Percentiles rank a stretch among this genome's conserved stretches.
Conservation (phyloP, 2,329 filamentous ascomycete species). For the Talaromyces piceae region DNA sequence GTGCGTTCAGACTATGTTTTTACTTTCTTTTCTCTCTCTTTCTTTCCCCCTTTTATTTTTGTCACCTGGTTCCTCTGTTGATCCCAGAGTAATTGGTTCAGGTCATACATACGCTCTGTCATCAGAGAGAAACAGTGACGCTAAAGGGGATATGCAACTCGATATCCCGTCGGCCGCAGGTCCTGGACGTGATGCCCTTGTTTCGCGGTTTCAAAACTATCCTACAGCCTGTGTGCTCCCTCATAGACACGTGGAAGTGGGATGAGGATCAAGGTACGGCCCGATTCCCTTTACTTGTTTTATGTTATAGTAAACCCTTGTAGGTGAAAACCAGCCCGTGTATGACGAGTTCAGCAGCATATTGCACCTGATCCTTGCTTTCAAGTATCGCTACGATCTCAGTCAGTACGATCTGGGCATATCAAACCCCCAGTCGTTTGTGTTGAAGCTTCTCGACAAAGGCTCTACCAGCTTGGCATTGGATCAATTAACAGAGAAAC, state of each 20-base stretch:
- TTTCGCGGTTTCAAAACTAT: conserved; percentile 52
- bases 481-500: conserved; percentile 47
- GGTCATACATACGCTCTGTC: conserved; percentile 50
- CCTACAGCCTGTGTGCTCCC: conserved; percentile 50
- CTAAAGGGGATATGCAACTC: conserved; percentile 54
- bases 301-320: conserved; percentile 15
- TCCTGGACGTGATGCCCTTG: conserved; percentile 53
- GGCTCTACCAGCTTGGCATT: conserved; percentile 41
- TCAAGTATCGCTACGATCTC: conserved; percentile 52
- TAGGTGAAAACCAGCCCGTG: conserved; percentile 54
- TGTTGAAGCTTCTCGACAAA: conserved; percentile 46
- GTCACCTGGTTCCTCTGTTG: no score
- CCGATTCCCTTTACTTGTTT: background rate
- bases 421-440: conserved; percentile 44
- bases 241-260: conserved; percentile 58
- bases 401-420: conserved; percentile 47
- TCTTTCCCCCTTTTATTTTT: no score
- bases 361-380: conserved; percentile 50
- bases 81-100: conserved; percentile 16
- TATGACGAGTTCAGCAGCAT: conserved; percentile 61
- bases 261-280: conserved; percentile 52
- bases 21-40: background rate
- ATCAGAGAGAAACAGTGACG: conserved; percentile 55
- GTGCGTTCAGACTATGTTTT: conserved; percentile 44
- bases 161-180: conserved; percentile 48